Base-by-base conservation (phyloP, 306 rosid species). In the Quercus bicolor region DNA sequence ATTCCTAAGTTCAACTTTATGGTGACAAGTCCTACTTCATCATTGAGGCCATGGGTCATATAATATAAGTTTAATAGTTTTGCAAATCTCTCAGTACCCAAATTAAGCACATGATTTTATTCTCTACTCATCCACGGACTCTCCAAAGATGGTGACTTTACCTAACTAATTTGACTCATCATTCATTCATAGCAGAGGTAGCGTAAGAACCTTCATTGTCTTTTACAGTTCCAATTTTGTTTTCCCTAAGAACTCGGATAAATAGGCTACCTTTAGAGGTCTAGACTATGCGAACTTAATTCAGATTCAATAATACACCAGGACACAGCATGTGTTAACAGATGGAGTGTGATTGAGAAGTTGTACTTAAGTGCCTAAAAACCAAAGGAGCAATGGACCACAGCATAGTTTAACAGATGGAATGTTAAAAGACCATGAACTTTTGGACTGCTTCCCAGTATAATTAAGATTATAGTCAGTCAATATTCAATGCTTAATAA, bases 101-200 rank as follows among this genome's bases (percentile, higher is more conserved):
- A 65, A 31, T 75, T 80, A 79, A 54, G 82, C 72, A 43, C 48
- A 43, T 8, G 13, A 43, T 43, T 43, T 43, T 34, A 72, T 79
- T 52, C 48, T 43, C 48, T 43, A 43, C 48, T 43, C 48, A 43
- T 43, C 11, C 48, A 43, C 80, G 89, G 86, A 77, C 88, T 83
- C 73, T 72, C 82, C 34, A 21, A 73, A 86, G 91, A 91, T 85
- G 84, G 84, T 85, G 92, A 89, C 93, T 69, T 77, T 79, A 86
- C 94, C 20, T 84, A 29, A 77, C 70, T 73, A 86, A 84, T 80
- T 81, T 78, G 82, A 89, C 87, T 86, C 82, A 77, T 82, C 87
- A 82, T 91, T 69, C 84, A 82, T 80, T 56, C 56, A 71, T 68
- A 59, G 73, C 85, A 73, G 78, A 85, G 88, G 34, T 33, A 4